A percentile compares a stretch with the other conserved stretches of the same genome.
Evolutionary conservation across 2,329 filamentous ascomycete genomes (phyloP).

Genomic region (Neofusicoccum parvum): DNA sequence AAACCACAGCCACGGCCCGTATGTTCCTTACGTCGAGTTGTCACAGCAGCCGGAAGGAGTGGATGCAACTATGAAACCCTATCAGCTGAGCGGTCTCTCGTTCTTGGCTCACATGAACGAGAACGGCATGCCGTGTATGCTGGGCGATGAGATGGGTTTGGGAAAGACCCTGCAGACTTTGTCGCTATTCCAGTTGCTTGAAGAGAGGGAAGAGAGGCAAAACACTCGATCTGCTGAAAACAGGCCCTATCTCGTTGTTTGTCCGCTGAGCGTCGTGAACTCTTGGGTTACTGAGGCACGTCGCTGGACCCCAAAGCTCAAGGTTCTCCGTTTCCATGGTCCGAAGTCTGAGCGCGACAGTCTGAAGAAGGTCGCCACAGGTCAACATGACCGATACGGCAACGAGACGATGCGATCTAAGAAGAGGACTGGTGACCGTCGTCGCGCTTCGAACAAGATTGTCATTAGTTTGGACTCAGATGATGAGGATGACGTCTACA

Average conservation of each 20-base stretch:
- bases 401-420: conserved; percentile 69
- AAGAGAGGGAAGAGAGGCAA: conserved; percentile 93
- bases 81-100: conserved; percentile 94
- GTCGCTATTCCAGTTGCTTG: conserved; percentile 92
- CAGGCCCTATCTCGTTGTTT: conserved; percentile 93
- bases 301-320: conserved; percentile 89
- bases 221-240: conserved; percentile 60
- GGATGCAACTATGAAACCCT: conserved; percentile 75
- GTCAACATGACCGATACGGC: conserved; percentile 49
- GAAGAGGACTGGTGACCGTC: conserved; percentile 85
- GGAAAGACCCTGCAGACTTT: conserved; percentile 99
- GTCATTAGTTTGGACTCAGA: conserved; percentile 24
- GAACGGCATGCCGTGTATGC: conserved; percentile 97
- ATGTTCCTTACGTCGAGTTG: conserved; percentile 45
- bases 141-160: conserved; percentile 99
- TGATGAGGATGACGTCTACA: conserved; percentile 32
- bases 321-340: conserved; percentile 91
- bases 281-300: conserved; percentile 99
- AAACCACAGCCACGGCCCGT: conserved; percentile 24
- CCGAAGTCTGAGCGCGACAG: conserved; percentile 80
- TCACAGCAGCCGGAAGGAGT: conserved; percentile 49
- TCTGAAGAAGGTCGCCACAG: conserved; percentile 55
- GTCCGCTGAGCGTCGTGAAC: conserved; percentile 91
- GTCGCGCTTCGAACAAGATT: conserved; percentile 57
- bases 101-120: conserved; percentile 99